Evolutionary conservation across 2,329 filamentous ascomycete genomes (phyloP).

Genomic region (Talaromyces sp.): DNA sequence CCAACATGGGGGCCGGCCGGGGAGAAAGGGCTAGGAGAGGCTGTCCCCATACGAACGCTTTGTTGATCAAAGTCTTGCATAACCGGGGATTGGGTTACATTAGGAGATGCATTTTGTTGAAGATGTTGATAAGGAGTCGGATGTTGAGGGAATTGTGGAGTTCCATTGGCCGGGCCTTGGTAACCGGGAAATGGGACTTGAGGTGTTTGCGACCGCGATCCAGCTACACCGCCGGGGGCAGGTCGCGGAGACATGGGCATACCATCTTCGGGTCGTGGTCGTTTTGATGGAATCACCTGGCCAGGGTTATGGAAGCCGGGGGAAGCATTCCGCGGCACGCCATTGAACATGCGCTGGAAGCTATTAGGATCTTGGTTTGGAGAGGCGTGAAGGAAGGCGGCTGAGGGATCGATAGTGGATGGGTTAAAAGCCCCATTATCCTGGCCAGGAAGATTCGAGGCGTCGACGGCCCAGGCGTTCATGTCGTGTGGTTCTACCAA

Average conservation of each 20-base stretch:
- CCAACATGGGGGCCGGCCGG: conserved; percentile 73
- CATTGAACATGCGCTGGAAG: conserved; percentile 74
- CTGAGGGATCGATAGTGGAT: conserved; percentile 50
- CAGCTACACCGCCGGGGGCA: conserved; percentile 71
- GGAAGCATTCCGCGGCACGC: conserved; percentile 79
- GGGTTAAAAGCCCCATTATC: conserved; percentile 53
- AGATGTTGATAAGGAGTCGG: conserved; percentile 79
- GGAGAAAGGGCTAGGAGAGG: conserved; percentile 89
- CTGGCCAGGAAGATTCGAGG: conserved; percentile 50
- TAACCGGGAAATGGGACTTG: conserved; percentile 73
- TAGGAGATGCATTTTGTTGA: conserved; percentile 75
- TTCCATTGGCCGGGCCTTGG: conserved; percentile 65
- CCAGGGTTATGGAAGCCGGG: conserved; percentile 78
- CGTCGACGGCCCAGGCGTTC: conserved; percentile 56
- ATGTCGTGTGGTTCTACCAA: conserved; percentile 51
- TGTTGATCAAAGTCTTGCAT: conserved; percentile 72
- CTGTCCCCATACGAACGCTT: conserved; percentile 80
- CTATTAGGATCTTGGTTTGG: conserved; percentile 55
- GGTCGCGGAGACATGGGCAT: conserved; percentile 79
- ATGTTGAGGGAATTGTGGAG: conserved; percentile 62
- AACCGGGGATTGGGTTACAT: conserved; percentile 89
- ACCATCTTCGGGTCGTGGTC: conserved; percentile 81
- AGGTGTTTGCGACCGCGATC: conserved; percentile 89
- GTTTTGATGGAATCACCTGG: conserved; percentile 85
- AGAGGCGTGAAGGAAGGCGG: conserved; percentile 52